Evolutionary conservation across 768 basidiomycete species (phyloP), one percentile per base, ranked within the genome.

Genomic region (Russula ochroleuca): DNA sequence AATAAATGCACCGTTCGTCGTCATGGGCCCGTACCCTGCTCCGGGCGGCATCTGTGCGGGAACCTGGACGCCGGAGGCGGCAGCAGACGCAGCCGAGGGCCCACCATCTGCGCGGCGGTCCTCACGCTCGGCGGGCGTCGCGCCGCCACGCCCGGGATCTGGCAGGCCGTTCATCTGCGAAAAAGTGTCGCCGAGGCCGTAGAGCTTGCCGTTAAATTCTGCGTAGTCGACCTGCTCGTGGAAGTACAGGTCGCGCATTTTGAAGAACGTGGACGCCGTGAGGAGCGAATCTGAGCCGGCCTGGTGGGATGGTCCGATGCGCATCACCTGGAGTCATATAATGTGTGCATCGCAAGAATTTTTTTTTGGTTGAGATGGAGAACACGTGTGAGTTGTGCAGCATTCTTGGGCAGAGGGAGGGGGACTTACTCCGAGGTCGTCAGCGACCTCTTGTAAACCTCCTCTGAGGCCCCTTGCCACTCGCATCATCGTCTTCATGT

Each of bases 241-340:
- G 78, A 99, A 99, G 77, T 94, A 98, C 17, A 89, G 75, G 68
- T 93, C 86, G 33, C 92, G 85, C 83, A 98, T 92, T 75, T 94
- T 91, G 87, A 98, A 98, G 77, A 98, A 98, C 0, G 92, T 92
- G 2, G 88, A 85, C 2, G 94, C 85, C 8, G 95, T 98, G 51
- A 99, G 82, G 47, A 98, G 86, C 15, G 91, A 93, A 73, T 98
- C 97, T n/a, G 93, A 95, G 15, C 97, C 96, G 11, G 96, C 94
- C 77, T 97, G 96, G 75, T 97, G 94, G 60, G 93, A 91, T 23
- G 86, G 83, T 6, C 93, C 94, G 74, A 94, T 91, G 49, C 95
- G 85, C 75, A 87, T 79, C 33, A 97, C 88, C 94, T 96, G 23
- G 56, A 59, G 63, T 35, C 35, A 35, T 35, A 35, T 10, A 35